Conservation (phyloP, 257 asterid genomes). For the Lantana camara region DNA sequence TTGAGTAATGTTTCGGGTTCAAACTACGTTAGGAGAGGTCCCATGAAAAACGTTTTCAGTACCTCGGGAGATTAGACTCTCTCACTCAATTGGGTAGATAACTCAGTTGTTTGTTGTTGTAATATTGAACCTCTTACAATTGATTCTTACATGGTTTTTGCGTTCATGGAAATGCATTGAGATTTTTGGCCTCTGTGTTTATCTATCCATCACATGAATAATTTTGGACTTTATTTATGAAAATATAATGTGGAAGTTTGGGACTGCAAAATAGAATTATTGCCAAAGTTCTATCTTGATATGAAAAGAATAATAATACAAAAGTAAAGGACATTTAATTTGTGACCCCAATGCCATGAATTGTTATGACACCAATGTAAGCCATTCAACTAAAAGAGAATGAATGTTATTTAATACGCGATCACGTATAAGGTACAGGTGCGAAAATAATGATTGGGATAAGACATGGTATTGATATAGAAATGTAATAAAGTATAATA, state of each 20-base stretch:
- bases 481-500: background rate
- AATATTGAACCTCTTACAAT: background rate
- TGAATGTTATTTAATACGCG: no score
- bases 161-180: background rate
- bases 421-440: background rate
- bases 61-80: no score
- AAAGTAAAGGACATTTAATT: background rate
- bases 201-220: no score
- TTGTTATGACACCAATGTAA: background rate
- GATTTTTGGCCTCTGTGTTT: background rate
- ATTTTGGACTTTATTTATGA: no score
- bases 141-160: background rate
- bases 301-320: background rate
- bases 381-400: background rate
- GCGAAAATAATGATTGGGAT: background rate
- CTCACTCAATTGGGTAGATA: no score
- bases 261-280: background rate
- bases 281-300: no score
- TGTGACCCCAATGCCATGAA: background rate
- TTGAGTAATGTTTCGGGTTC: no score
- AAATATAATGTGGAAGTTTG: no score
- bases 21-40: no score
- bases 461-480: background rate
- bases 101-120: background rate
- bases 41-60: no score